phyloP scores from a whole-genome alignment of 2,329 filamentous ascomycete species.

The Myrmaecium sp. region DNA sequence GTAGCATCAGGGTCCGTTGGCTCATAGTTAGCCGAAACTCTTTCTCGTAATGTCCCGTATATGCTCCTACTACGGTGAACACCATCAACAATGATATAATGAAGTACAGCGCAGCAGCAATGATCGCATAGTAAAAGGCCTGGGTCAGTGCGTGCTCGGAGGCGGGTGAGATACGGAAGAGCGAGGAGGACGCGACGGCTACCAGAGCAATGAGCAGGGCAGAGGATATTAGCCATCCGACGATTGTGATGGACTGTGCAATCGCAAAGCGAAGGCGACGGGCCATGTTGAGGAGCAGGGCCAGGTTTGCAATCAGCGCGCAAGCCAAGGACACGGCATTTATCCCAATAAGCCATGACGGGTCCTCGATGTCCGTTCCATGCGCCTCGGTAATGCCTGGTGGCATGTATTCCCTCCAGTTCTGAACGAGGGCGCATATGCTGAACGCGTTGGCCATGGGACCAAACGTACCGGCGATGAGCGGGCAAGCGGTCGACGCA shows the following conservation, averaged over 20 bases:
- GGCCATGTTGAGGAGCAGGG: constrained; percentile 43
- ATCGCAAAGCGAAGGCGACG: constrained; percentile 35
- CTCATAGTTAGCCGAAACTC: constrained; percentile 38
- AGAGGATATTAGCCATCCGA: constrained; percentile 40
- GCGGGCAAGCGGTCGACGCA: constrained; percentile 39
- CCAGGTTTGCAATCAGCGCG: constrained; percentile 36
- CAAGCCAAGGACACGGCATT: constrained; percentile 39
- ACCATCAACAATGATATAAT: constrained; percentile 37
- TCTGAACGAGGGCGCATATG: constrained; percentile 37
- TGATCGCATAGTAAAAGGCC: constrained; percentile 43
- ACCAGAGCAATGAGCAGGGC: constrained; percentile 37
- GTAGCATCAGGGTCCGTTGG: constrained; percentile 38
- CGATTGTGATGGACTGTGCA: constrained; percentile 42
- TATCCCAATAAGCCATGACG: constrained; percentile 36
- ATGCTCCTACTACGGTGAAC: constrained; percentile 38
- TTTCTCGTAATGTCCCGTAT: constrained; percentile 35
- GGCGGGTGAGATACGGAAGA: constrained; percentile 26
- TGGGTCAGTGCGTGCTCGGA: constrained; percentile 33
- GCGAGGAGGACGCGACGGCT: constrained; percentile 25
- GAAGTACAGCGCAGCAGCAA: constrained; percentile 39
- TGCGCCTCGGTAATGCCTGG: constrained; percentile 26
- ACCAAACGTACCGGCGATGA: constrained; percentile 38
- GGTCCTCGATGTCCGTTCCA: constrained; percentile 32
- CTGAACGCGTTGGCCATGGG: constrained; percentile 39
- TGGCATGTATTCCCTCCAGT: constrained; percentile 38